A percentile compares a stretch with the other conserved stretches of the same genome.
These are phyloP conservation scores for Entonaema liquescens DNA, from an alignment of 495 filamentous ascomycete genomes.

Conservation along the genomic window DNA sequence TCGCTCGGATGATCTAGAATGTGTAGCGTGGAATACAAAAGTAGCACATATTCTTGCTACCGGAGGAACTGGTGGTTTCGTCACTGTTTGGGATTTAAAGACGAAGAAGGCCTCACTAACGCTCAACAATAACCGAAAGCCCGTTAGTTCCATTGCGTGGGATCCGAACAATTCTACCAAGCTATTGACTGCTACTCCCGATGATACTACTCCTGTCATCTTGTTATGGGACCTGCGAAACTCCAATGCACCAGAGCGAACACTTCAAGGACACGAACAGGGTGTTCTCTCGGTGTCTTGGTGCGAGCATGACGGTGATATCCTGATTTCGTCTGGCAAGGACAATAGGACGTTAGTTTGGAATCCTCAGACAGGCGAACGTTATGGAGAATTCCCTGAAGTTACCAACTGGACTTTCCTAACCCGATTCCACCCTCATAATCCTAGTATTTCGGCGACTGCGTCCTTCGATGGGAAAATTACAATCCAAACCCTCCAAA, in stretches of 20 bases:
- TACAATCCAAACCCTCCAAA: slow-evolving; percentile 89
- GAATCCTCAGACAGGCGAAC: slow-evolving; percentile 90
- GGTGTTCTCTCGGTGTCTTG: slow-evolving; percentile 95
- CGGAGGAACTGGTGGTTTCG: slow-evolving; percentile 91
- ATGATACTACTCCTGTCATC: slow-evolving; percentile 88
- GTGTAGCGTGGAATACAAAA: slow-evolving; percentile 98
- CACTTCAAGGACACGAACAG: slow-evolving; percentile 86
- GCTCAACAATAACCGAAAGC: slow-evolving; percentile 92
- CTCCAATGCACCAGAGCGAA: slow-evolving; percentile 92
- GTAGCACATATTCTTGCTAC: slow-evolving; percentile 95
- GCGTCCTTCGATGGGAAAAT: slow-evolving; percentile 98
- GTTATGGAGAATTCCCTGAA: slow-evolving; percentile 91
- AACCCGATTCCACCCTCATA: slow-evolving; percentile 91
- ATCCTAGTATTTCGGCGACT: slow-evolving; percentile 89
- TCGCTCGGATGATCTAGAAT: slow-evolving; percentile 91
- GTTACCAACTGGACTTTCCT: slow-evolving; percentile 99
- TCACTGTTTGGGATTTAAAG: slow-evolving; percentile 98
- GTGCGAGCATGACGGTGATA: slow-evolving; percentile 90
- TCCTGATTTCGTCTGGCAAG: slow-evolving; percentile 94
- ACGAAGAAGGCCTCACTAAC: slow-evolving; percentile 95
- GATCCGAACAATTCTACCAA: slow-evolving; percentile 94
- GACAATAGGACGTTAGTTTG: slow-evolving; percentile 96
- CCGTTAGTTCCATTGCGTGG: slow-evolving; percentile 96
- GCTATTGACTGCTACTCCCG: slow-evolving; percentile 89
- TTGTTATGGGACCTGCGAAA: slow-evolving; percentile 95